These are phyloP conservation scores for Rhinocladiella similis DNA, from an alignment of 2,329 filamentous ascomycete genomes.

Conservation along the genomic window DNA sequence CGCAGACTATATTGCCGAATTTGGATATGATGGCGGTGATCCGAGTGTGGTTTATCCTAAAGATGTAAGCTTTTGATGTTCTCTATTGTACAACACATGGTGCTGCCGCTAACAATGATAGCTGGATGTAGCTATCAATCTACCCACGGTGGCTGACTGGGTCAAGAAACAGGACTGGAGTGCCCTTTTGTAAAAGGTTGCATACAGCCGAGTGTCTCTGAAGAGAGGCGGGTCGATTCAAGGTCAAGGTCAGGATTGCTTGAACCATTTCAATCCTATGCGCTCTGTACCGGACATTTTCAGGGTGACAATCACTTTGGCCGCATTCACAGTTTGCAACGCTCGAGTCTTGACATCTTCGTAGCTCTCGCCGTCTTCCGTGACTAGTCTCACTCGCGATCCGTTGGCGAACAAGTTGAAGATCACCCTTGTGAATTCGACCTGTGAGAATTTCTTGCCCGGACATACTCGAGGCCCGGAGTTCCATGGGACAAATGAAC, in stretches of 20 bases:
- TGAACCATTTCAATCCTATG: slow-evolving; percentile 15
- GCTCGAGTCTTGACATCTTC: slow-evolving; percentile 7
- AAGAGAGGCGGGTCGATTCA: no score
- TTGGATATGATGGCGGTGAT: slow-evolving; percentile 40
- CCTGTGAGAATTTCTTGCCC: slow-evolving; percentile 39
- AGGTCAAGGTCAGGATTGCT: not conserved
- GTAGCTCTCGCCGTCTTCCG: slow-evolving; percentile 11
- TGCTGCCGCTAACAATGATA: not conserved
- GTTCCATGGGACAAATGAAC: slow-evolving; percentile 34
- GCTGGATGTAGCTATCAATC: slow-evolving; percentile 10
- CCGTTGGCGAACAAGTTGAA: slow-evolving; percentile 20
- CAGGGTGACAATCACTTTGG: slow-evolving; percentile 19
- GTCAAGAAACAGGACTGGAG: slow-evolving; percentile 29
- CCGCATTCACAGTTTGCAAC: slow-evolving; percentile 10
- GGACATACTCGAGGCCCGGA: slow-evolving; percentile 35
- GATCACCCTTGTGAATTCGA: slow-evolving; percentile 38
- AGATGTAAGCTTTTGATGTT: slow-evolving; percentile 16
- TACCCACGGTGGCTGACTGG: slow-evolving; percentile 27
- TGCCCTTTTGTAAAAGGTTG: not conserved
- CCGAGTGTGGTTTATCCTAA: slow-evolving; percentile 11
- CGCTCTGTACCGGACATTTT: slow-evolving; percentile 15
- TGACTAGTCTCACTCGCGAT: slow-evolving; percentile 17
- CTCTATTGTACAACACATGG: no score
- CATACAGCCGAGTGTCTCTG: no score
- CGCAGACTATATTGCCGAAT: slow-evolving; percentile 39